Conservation (phyloP, 768 basidiomycete genomes). For the Peribolospora baueri region DNA sequence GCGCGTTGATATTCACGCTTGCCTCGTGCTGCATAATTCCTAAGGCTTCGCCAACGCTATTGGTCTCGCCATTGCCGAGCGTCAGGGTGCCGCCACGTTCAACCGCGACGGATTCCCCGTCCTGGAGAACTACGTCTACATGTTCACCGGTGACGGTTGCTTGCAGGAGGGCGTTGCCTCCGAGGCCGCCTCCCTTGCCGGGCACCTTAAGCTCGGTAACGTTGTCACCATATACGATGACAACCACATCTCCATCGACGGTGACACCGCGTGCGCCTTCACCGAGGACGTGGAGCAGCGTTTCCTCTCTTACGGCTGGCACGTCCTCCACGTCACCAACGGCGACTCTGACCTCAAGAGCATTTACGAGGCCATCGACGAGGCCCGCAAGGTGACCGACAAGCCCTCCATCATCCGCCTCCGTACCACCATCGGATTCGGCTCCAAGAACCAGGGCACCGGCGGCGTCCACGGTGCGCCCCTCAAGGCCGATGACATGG, state of each 20-base stretch:
- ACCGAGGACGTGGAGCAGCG: slow-evolving; percentile 78
- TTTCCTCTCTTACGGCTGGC: slow-evolving; percentile 81
- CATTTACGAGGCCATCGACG: slow-evolving; percentile 54
- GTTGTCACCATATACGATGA: slow-evolving; percentile 85
- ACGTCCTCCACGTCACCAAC: slow-evolving; percentile 35
- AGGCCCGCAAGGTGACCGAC: slow-evolving; percentile 40
- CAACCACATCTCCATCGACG: slow-evolving; percentile 94
- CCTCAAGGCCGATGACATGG: slow-evolving; percentile 76
- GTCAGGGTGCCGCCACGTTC: slow-evolving; percentile 67
- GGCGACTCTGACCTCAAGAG: slow-evolving; percentile 40
- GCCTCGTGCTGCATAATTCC: not conserved
- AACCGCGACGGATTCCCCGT: slow-evolving; percentile 58
- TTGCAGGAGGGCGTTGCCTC: slow-evolving; percentile 89
- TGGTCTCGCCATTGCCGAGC: slow-evolving; percentile 78
- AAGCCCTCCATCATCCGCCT: slow-evolving; percentile 74
- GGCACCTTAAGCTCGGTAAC: slow-evolving; percentile 80
- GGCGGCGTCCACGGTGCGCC: slow-evolving; percentile 87
- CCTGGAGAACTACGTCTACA: slow-evolving; percentile 71
- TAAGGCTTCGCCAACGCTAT: slow-evolving; percentile 70
- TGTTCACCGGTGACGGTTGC: slow-evolving; percentile 84
- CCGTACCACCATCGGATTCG: slow-evolving; percentile 76
- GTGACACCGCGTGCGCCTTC: slow-evolving; percentile 72
- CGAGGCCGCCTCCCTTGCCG: slow-evolving; percentile 77
- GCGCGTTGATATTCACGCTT: not conserved
- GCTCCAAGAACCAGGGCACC: slow-evolving; percentile 76